Evolutionary conservation across 2,329 filamentous ascomycete genomes (phyloP), one percentile per base, ranked within the genome.

Genomic region (Juglanconis juglandina): DNA sequence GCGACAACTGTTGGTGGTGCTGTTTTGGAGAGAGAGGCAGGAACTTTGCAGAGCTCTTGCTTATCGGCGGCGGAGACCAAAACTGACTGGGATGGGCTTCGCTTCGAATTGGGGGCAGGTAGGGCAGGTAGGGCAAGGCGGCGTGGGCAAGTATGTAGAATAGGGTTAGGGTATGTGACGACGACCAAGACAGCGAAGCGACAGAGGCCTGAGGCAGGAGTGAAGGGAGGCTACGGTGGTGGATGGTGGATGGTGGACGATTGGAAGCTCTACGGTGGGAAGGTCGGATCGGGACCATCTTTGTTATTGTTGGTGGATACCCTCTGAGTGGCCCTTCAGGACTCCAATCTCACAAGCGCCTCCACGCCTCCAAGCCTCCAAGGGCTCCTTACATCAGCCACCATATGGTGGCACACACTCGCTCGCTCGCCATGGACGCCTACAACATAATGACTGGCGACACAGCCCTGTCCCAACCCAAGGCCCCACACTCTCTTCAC

Each of bases 11-110:
- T 39, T 47, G 61, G 51, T 51, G 33, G 58, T 55, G 46, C 50
- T 56, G 47, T 52, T 53, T 63, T 59, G 55, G 61, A 24, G 61
- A 58, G 58, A 56, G 49, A 48, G 50, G 44, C 51, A 46, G 58
- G 48, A 60, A 47, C 58, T 56, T 39, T 59, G 54, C 54, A 57
- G 46, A 57, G 54, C 46, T 58, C 46, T 58, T 34, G 47, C 52
- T 60, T 60, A 60, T 60, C 58, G 53, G 57, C 51, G 57, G 46
- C 30, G 44, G 41, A 46, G 39, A n/a, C 41, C 41, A n/a, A 54
- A 52, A 50, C 13, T 9, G 54, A 46, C 47, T 54, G 58, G 47
- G 58, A 60, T 55, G 33, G 35, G 5, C 34, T 53, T 24, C 24
- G 37, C 33, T 53, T 44, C 24, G 24, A 42, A 42, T 24, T 39